A percentile compares a stretch with the other conserved stretches of the same genome.
Conservation (phyloP, 2,329 filamentous ascomycete genomes). For the Shiraia sp. region DNA sequence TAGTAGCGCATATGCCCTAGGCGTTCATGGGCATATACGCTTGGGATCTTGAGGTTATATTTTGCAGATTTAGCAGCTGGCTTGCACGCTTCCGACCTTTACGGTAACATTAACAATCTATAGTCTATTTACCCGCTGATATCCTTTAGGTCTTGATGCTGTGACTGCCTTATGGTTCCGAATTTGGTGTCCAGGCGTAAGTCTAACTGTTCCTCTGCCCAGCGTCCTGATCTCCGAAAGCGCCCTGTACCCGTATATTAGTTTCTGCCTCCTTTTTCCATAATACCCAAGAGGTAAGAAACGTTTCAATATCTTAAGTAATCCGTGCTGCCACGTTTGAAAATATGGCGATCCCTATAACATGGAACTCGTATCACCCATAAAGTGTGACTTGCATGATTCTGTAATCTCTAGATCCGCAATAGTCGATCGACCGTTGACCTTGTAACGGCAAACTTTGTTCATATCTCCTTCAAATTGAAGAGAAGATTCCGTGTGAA, state of each 20-base stretch:
- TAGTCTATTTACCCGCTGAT: slow-evolving; percentile 26
- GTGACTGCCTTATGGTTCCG: slow-evolving; percentile 4
- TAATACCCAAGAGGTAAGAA: background rate
- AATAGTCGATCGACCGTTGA: no score
- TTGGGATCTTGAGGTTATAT: background rate
- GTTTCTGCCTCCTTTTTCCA: background rate
- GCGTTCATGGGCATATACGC: slow-evolving; percentile 7
- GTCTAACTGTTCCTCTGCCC: slow-evolving; percentile 8
- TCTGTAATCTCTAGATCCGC: no score
- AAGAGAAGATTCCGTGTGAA: no score
- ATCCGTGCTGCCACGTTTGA: no score
- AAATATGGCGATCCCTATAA: no score
- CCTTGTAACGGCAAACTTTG: no score
- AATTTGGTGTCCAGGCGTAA: slow-evolving; percentile 10
- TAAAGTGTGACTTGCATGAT: no score
- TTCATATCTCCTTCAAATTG: no score
- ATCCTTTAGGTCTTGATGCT: slow-evolving; percentile 19
- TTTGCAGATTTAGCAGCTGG: background rate
- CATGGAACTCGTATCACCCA: no score
- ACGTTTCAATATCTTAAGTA: background rate
- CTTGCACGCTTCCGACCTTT: slow-evolving; percentile 4
- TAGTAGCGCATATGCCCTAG: slow-evolving; percentile 6
- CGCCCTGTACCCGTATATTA: background rate
- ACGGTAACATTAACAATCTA: slow-evolving; percentile 32
- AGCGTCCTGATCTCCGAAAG: slow-evolving; percentile 12